Conservation (phyloP, 2,329 filamentous ascomycete species). For the Aspergillus viridinutans region DNA sequence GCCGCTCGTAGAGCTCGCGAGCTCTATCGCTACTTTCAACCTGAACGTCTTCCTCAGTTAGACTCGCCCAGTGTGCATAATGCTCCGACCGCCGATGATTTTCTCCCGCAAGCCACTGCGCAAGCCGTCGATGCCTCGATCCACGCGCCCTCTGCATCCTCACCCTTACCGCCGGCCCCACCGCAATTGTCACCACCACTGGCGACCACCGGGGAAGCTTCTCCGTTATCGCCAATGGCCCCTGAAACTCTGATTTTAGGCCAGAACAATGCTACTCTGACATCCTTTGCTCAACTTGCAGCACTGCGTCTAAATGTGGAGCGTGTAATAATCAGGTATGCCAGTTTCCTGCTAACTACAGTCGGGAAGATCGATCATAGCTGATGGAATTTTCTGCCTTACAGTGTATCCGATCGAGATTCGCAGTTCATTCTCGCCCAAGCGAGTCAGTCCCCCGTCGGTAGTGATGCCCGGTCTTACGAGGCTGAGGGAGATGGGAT, state of each 20-base stretch:
- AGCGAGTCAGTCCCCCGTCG: slow-evolving; percentile 40
- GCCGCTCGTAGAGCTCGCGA: slow-evolving; percentile 34
- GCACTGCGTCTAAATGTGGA: slow-evolving; percentile 33
- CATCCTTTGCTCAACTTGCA: slow-evolving; percentile 33
- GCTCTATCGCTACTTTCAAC: slow-evolving; percentile 39
- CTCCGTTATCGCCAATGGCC: slow-evolving; percentile 11
- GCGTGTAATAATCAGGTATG: slow-evolving; percentile 36
- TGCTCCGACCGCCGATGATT: background rate
- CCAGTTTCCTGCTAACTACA: background rate
- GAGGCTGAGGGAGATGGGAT: slow-evolving; percentile 27
- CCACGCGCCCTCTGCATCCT: background rate
- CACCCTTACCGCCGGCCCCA: slow-evolving; percentile 5
- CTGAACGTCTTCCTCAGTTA: slow-evolving; percentile 11
- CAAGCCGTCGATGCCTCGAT: background rate
- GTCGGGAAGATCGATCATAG: background rate
- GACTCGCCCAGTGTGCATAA: background rate
- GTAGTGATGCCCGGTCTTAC: slow-evolving; percentile 31
- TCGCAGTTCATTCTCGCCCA: slow-evolving; percentile 51
- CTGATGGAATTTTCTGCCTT: background rate
- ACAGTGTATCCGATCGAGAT: slow-evolving; percentile 44
- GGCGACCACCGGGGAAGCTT: slow-evolving; percentile 6
- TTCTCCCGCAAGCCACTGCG: background rate
- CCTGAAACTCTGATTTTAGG: slow-evolving; percentile 26
- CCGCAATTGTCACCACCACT: slow-evolving; percentile 8
- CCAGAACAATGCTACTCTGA: slow-evolving; percentile 31